These are phyloP conservation scores for Coemansia sp. DNA, from an alignment of 192 early-diverging fungal genomes.

Conservation along the genomic window DNA sequence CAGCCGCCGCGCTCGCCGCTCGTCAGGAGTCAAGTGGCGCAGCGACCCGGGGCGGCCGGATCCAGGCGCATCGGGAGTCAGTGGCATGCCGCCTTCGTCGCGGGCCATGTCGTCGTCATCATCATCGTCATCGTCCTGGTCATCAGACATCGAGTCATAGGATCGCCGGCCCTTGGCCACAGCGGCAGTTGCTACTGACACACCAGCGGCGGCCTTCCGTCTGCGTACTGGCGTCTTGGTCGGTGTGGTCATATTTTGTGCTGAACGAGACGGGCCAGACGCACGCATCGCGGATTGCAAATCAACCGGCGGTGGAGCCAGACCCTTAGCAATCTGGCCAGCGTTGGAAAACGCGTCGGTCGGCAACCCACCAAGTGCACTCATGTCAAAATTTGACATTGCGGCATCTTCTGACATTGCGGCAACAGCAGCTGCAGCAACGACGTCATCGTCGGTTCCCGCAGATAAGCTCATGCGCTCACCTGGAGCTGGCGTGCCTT, in stretches of 20 bases:
- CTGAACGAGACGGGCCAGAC: neutral
- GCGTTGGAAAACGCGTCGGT: slow-evolving; percentile 13
- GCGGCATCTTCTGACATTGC: neutral
- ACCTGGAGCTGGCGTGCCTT: slow-evolving; percentile 40
- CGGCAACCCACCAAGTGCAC: slow-evolving; percentile 25
- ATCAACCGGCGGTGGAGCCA: slow-evolving; percentile 5
- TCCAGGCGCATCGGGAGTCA: slow-evolving; percentile 56
- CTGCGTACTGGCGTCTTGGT: slow-evolving; percentile 6
- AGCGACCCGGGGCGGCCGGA: slow-evolving; percentile 55
- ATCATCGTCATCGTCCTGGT: slow-evolving; percentile 16
- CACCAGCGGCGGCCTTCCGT: slow-evolving; percentile 20
- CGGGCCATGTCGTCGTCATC: neutral
- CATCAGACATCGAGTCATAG: slow-evolving; percentile 29
- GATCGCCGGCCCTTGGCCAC: slow-evolving; percentile 1
- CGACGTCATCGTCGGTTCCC: neutral
- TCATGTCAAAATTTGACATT: slow-evolving; percentile 16
- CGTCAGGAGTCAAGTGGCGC: slow-evolving; percentile 63
- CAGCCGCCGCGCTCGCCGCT: slow-evolving; percentile 74
- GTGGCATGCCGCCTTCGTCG: slow-evolving; percentile 39
- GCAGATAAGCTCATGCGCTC: slow-evolving; percentile 17
- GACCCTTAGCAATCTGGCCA: slow-evolving; percentile 5
- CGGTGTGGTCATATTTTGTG: neutral
- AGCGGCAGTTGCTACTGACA: slow-evolving; percentile 10
- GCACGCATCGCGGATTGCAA: neutral
- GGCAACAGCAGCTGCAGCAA: neutral